Evolutionary conservation across 2,329 filamentous ascomycete species (phyloP), one percentile per base, ranked within the genome.

Genomic region (Sclerotinia spermophila): DNA sequence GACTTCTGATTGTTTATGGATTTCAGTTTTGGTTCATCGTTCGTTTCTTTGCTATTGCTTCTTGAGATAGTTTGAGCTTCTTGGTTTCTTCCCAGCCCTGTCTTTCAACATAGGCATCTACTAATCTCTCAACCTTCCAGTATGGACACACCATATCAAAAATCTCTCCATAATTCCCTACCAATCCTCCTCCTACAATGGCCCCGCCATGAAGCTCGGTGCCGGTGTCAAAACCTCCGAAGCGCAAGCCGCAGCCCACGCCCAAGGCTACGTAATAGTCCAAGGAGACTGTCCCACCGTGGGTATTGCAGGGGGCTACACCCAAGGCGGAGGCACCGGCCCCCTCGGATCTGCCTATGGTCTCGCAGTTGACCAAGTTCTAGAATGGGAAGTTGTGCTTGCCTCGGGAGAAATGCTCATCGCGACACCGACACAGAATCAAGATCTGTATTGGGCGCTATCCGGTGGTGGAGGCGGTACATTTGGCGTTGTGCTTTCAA

Each of bases 381-480:
- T 90, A 4, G 82, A 85, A 72, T 85, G 81, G 71, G 82, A 87
- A 70, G 85, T 87, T 0, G 81, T 90, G n/a, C 85, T 83, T 7
- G 84, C 81, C 1, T 76, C 77, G 11, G 86, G 87, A 3, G 72
- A 81, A 17, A 76, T 83, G 40, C 71, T 87, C 2, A 82, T 78
- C 1, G 86, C 86, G 0, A 84, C 81, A 2, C 81, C 80, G 0
- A 75, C 74, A 0, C 72, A 83, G 42, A 85, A 89, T 73, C 70
- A 80, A 0, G 87, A 90, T 64, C 80, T 90, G 2, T 90, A 87
- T 79, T 91, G 87, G 88, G 89, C 88, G 1, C 79, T 89, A 1
- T 81, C 81, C 58, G 87, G 87, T 3, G 87, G 88, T 0, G 87
- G 88, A 3, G 85, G 83, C 11, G 86, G 87, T n/a, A 89, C 83